Conservation (phyloP, 1,284 basidiomycete species). For the Pseudozyma tsukubaensis region DNA sequence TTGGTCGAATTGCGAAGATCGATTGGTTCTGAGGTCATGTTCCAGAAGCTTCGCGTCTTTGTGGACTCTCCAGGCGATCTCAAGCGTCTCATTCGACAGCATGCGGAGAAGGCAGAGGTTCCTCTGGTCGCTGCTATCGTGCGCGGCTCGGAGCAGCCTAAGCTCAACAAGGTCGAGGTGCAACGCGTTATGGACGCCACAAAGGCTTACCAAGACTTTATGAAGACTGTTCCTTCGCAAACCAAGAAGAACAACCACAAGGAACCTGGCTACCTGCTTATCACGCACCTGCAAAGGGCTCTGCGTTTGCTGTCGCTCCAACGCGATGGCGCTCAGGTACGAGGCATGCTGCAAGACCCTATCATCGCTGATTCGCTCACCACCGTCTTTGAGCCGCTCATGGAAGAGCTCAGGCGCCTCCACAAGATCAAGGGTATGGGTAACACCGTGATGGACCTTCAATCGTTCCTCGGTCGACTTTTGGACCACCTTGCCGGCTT, state of each 20-base stretch:
- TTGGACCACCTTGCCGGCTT: slow-evolving; percentile 61
- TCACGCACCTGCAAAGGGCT: slow-evolving; percentile 57
- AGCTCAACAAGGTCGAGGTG: slow-evolving; percentile 63
- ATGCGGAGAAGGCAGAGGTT: slow-evolving; percentile 58
- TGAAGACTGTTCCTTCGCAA: slow-evolving; percentile 50
- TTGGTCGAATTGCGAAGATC: slow-evolving; percentile 50
- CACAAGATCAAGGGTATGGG: slow-evolving; percentile 57
- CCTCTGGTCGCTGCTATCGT: slow-evolving; percentile 66
- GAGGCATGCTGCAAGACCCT: slow-evolving; percentile 61
- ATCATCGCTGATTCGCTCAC: slow-evolving; percentile 54
- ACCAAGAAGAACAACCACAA: slow-evolving; percentile 57
- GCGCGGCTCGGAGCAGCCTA: slow-evolving; percentile 62
- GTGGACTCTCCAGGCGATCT: slow-evolving; percentile 60
- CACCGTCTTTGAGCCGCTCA: slow-evolving; percentile 59
- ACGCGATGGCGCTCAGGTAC: slow-evolving; percentile 63
- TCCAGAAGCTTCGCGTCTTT: slow-evolving; percentile 62
- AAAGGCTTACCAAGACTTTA: slow-evolving; percentile 55
- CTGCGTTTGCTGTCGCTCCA: slow-evolving; percentile 62
- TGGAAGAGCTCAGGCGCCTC: slow-evolving; percentile 55
- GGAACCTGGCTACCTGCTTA: slow-evolving; percentile 58
- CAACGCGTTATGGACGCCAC: slow-evolving; percentile 63
- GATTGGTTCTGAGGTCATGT: slow-evolving; percentile 60
- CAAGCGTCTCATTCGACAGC: slow-evolving; percentile 64
- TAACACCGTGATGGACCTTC: slow-evolving; percentile 48
- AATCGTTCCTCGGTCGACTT: slow-evolving; percentile 46